phyloP scores from a whole-genome alignment of 2,329 filamentous ascomycete species.

The Neofusicoccum cordaticola region DNA sequence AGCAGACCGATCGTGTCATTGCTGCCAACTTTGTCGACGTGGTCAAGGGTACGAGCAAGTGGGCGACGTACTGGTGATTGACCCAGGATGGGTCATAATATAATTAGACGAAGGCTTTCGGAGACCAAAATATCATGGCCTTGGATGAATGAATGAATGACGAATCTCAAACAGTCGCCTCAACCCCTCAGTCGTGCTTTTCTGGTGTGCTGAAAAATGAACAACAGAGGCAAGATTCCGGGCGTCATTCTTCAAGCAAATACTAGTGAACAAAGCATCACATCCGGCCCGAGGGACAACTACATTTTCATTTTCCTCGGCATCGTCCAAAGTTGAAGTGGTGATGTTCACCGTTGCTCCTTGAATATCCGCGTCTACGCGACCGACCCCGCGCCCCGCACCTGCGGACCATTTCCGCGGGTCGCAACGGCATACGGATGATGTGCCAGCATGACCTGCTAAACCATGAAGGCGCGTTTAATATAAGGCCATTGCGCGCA shows the following conservation, averaged over 20 bases:
- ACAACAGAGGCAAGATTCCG: too few species aligned
- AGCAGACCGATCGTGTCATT: constrained; percentile 59
- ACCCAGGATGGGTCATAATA: too few species aligned
- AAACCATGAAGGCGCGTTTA: not conserved
- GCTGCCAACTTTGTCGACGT: constrained; percentile 57
- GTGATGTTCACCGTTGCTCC: not conserved
- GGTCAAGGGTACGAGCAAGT: constrained; percentile 49
- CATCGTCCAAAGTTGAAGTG: too few species aligned
- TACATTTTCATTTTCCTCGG: not conserved
- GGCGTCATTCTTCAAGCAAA: too few species aligned
- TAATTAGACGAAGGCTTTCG: too few species aligned
- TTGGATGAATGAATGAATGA: not conserved
- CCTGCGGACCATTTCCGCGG: constrained; percentile 4
- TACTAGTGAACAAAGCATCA: too few species aligned
- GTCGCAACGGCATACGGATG: not conserved
- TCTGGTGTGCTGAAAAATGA: too few species aligned
- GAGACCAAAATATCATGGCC: too few species aligned
- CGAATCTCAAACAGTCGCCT: not conserved
- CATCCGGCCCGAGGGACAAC: too few species aligned
- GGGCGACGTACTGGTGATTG: constrained; percentile 43
- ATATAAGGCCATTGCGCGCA: not conserved
- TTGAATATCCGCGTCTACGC: constrained; percentile 7
- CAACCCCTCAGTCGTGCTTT: too few species aligned
- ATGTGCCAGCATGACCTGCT: not conserved
- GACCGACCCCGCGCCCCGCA: not conserved